Conservation (phyloP, 2,329 filamentous ascomycete genomes). For the Aspergillus fischeri region DNA sequence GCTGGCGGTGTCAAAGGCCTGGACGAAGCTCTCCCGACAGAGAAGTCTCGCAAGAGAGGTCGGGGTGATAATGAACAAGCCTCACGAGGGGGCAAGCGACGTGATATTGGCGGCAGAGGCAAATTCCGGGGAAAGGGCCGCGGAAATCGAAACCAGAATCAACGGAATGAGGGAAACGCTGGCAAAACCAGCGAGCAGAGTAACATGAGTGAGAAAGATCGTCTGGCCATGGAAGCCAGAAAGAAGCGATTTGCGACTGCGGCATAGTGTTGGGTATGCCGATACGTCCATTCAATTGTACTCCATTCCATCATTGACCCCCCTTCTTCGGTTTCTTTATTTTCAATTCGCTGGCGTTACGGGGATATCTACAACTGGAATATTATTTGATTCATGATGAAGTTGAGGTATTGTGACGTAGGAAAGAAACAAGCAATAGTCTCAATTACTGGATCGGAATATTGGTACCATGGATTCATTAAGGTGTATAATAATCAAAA, state of each 20-base stretch:
- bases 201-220: conserved; percentile 39
- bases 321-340: conserved; percentile 9
- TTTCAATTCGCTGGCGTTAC: conserved; percentile 20
- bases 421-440: background rate
- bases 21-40: conserved; percentile 43
- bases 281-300: conserved; percentile 2
- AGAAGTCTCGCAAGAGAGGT: conserved; percentile 39
- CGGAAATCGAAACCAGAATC: conserved; percentile 20
- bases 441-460: too few relatives aligned
- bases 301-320: conserved; percentile 7
- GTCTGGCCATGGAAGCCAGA: conserved; percentile 42
- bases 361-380: conserved; percentile 7
- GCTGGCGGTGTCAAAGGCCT: conserved; percentile 36
- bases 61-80: conserved; percentile 34
- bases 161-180: conserved; percentile 12
- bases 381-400: background rate
- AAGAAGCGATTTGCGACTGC: conserved; percentile 44
- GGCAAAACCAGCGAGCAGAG: conserved; percentile 15
- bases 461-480: background rate
- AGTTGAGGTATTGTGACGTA: background rate
- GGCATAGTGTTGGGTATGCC: conserved; percentile 16
- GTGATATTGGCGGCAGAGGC: conserved; percentile 33
- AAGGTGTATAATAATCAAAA: background rate
- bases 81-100: conserved; percentile 40
- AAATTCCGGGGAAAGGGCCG: conserved; percentile 23